Conservation (phyloP, 108 stramenopile genomes). For the Mayamaea pseudoterrestris region DNA sequence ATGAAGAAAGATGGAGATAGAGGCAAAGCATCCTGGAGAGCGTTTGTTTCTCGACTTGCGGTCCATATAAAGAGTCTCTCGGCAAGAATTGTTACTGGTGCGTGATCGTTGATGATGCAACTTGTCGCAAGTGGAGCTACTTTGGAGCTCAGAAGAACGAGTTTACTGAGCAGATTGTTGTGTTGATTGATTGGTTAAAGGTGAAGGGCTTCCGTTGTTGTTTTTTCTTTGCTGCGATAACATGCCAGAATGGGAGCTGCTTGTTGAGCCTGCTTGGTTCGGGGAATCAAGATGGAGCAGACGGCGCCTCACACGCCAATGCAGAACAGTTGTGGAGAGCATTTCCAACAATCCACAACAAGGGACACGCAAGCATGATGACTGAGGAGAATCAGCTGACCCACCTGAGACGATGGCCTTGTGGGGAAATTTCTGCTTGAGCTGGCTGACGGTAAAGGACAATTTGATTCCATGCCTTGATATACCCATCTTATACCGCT, state of each 20-base stretch:
- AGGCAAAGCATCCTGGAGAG: conserved; percentile 3
- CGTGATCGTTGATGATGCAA: conserved; percentile 4
- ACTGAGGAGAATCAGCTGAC: too few species aligned
- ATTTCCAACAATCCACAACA: neutral
- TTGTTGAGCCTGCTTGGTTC: neutral
- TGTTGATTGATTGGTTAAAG: neutral
- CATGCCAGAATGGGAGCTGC: neutral
- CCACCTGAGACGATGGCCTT: too few species aligned
- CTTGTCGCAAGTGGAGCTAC: neutral
- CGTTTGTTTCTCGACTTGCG: conserved; percentile 1
- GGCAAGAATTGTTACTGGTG: neutral
- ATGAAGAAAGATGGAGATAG: neutral
- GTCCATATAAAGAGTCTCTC: neutral
- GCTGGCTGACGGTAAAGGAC: too few species aligned
- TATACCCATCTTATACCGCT: too few species aligned
- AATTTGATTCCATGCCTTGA: too few species aligned
- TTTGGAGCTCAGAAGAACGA: neutral
- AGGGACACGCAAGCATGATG: conserved; percentile 13
- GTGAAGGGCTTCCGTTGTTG: neutral
- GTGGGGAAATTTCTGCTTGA: too few species aligned
- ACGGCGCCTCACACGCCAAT: conserved; percentile 3
- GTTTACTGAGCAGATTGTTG: neutral
- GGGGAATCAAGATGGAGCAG: conserved; percentile 2
- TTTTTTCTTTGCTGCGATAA: conserved; percentile 4
- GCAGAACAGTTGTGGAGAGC: neutral